Percentiles rank a stretch among this genome's conserved stretches.
These are phyloP conservation scores for Plasmodium adleri DNA, from an alignment of 169 alveolate genomes.

Conservation along the genomic window DNA sequence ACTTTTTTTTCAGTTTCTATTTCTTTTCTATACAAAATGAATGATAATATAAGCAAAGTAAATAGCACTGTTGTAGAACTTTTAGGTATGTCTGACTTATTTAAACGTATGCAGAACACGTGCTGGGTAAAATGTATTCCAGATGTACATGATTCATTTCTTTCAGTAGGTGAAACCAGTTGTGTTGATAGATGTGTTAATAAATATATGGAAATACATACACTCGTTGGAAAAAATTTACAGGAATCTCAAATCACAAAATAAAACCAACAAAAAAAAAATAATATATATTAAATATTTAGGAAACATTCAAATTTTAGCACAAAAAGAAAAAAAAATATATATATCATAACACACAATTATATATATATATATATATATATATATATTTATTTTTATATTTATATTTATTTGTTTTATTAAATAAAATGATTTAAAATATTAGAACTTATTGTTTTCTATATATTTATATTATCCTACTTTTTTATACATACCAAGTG, in stretches of 20 bases:
- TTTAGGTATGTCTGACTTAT: slow-evolving; percentile 88
- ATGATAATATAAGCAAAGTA: slow-evolving; percentile 74
- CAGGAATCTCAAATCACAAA: slow-evolving; percentile 62
- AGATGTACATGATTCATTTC: slow-evolving; percentile 77
- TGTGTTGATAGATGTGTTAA: slow-evolving; percentile 88
- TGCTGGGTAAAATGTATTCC: slow-evolving; percentile 88
- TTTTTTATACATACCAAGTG: too few species aligned
- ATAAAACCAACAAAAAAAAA: background rate
- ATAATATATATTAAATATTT: background rate
- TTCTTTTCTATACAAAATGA: slow-evolving; percentile 30
- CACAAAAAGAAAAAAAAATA: background rate
- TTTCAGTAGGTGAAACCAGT: slow-evolving; percentile 86
- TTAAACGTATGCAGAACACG: slow-evolving; percentile 84
- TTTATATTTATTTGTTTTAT: background rate
- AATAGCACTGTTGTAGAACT: slow-evolving; percentile 86
- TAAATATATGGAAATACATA: slow-evolving; percentile 79
- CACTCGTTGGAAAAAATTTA: slow-evolving; percentile 69
- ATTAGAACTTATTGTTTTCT: too few species aligned
- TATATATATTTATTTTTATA: background rate
- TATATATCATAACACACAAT: background rate
- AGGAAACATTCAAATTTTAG: background rate
- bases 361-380: background rate
- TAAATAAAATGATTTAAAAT: too few species aligned
- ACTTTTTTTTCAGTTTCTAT: too few species aligned
- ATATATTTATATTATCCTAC: too few species aligned